Base-by-base conservation (phyloP, 225 moss, liverwort and hornwort genomes). In the Lunularia cruciata region DNA sequence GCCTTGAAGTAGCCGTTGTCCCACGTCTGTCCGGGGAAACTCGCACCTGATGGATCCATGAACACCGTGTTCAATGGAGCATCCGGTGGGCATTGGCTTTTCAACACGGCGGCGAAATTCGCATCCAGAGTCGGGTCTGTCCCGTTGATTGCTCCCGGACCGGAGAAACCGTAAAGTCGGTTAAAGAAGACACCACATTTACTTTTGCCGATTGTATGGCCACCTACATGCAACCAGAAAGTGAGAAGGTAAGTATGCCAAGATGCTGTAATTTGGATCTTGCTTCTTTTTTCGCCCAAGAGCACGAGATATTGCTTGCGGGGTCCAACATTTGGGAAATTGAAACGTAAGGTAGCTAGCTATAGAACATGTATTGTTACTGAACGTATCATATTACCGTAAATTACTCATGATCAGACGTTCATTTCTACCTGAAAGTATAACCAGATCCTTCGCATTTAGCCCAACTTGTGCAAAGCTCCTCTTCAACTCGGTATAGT, bases 1-100 rank as follows among this genome's bases (percentile, higher is more conserved):
- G 70, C 47, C 25, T 60, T 60, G 59, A 34, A 60, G 59, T 60
- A 60, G 15, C 34, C 20, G 20, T 34, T 60, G 59, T 60, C 59
- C n/a, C n/a, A n/a, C n/a, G n/a, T n/a, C n/a, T n/a, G n/a, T n/a
- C n/a, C n/a, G n/a, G n/a, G n/a, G 33, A 60, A 60, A 3, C 11
- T 36, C 34, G 11, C 36, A 1, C 14, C 11, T 16, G 59, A 34
- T 16, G 59, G 22, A 36, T 60, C 59, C 59, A 60, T 60, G 2
- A 35, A 5, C 13, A 60, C 36, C 3, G 36, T 36, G 35, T 35
- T 34, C 8, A 16, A 35, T 9, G 20, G 5, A n/a, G 3, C 22
- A 20, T 60, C 36, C 2, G 34, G 35, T 16, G 59, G 59, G 20
- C 59, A 60, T 35, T 60, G 59, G 18, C 16, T 16, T 10, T 16